A percentile compares a stretch with the other conserved stretches of the same genome.
These are phyloP conservation scores for Besnoitia besnoiti DNA, from an alignment of 169 alveolate genomes.

Conservation along the genomic window DNA sequence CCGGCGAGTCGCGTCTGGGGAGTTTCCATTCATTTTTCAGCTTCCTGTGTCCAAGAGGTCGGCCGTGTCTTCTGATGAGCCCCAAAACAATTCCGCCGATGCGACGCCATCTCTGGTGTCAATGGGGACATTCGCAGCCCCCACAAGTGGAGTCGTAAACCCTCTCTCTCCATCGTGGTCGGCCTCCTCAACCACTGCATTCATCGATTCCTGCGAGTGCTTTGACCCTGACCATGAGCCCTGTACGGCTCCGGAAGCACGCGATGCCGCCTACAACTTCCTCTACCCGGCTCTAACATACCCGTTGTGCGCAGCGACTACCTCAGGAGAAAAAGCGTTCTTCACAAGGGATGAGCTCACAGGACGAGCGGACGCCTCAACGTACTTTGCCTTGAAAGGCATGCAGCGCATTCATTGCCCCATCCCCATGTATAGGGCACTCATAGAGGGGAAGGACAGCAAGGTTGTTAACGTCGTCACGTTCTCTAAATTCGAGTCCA, in stretches of 20 bases:
- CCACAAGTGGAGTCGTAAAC: neutral
- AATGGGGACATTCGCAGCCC: neutral
- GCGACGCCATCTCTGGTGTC: neutral
- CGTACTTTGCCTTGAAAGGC: constrained; percentile 22
- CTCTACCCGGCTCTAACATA: neutral
- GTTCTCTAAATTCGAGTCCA: neutral
- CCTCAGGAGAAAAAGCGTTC: neutral
- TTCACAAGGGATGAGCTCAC: neutral
- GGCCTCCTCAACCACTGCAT: neutral
- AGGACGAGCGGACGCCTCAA: neutral
- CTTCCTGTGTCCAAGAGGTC: neutral
- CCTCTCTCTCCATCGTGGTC: neutral
- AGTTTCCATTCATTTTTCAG: constrained; percentile 2
- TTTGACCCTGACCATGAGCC: neutral
- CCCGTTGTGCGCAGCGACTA: neutral
- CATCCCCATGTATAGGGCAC: neutral
- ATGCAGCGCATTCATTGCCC: constrained; percentile 23
- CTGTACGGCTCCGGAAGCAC: constrained; percentile 6
- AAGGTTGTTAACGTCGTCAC: neutral
- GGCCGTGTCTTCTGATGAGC: neutral
- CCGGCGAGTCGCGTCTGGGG: neutral
- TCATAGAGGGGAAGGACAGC: neutral
- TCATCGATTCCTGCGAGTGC: constrained; percentile 35
- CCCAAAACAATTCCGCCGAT: neutral
- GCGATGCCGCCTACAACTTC: neutral